Base-by-base conservation (phyloP, 495 filamentous ascomycete species). In the Annulohypoxylon stygium region DNA sequence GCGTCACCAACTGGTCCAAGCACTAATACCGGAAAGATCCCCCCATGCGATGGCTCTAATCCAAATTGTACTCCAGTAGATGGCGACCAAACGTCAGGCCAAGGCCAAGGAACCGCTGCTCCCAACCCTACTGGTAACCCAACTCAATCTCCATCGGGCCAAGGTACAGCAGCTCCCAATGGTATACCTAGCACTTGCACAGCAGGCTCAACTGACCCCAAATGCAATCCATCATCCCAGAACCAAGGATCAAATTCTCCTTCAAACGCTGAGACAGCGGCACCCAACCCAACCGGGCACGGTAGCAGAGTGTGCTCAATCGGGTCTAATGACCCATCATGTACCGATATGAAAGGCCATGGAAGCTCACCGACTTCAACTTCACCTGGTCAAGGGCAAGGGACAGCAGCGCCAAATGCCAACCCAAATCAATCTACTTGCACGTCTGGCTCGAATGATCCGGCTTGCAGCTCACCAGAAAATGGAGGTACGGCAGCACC, bases 361-460 rank as follows among this genome's bases (percentile, higher is more conserved):
- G 65, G 54, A 47, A 54, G 26, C 23, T 67, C 65, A 10, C 37
- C 65, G 12, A 61, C 39, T 54, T 45, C 55, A 0, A 16, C 47
- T 16, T 61, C 47, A 6, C 39, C 57, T 39, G 30, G 43, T 23
- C 65, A 68, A 57, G 57, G 65, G 18, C 47, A 34, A 30, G 65
- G 65, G 4, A 64, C 67, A 33, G 54, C 48, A 48, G 25, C 36
- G 3, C 60, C 73, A 0, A 68, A 54, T 55, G 50, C 72, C 14
- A 60, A n/a, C n/a, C 72, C 62, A 18, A 65, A 59, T n/a, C 34
- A 51, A 3, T 34, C 65, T 12, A 41, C 41, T 12, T 75, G 73
- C 36, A 36, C 57, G 12, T 48, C 61, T 59, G 73, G 73, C 5
- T 77, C 75, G 6, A 76, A 16, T 14, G 65, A 69, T 36, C 11